Evolutionary conservation across 1,284 basidiomycete species (phyloP), one percentile per base, ranked within the genome.

Genomic region (Heterobasidion irregulare): DNA sequence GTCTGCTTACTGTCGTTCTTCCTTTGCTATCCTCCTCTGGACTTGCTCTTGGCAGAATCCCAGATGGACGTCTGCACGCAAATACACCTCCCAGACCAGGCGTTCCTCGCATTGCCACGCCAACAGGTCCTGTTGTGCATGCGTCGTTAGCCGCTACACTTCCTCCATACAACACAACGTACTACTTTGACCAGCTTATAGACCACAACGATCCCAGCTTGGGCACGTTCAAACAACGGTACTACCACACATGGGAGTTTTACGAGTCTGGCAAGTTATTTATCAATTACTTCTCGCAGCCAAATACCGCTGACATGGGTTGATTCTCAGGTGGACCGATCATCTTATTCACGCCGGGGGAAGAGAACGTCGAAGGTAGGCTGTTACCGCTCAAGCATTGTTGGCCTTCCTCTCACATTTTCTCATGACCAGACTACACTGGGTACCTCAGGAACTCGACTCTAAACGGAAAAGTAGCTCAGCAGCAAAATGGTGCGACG

Each of bases 221-320:
- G 16, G 87, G 86, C 15, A 89, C 85, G 6, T 89, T 89, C 68
- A 73, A 82, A 65, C 87, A 89, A 66, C 77, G 86, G 41, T 89
- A 76, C 68, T 87, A 82, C 82, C 75, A 78, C 60, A 78, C 80
- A 45, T 83, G 72, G 65, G 79, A 85, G 64, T 83, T 74, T 62
- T 87, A 85, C 62, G 72, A 82, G 63, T 57, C 68, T 49, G 82
- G 82, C 80, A 56, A 44, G 56, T 13, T 34, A 6, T 35, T 49
- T 19, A 12, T 41, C 26, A 48, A 26, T 12, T 6, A 1, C n/a
- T 6, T 6, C 9, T 36, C 6, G 5, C 4, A 15, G 2, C 43
- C 4, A 26, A 26, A 9, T 6, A 50, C 10, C 47, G 0, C 34
- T 48, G 32, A 7, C 2, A 15, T 1, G 13, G 34, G 32, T 47